Evolutionary conservation across 805 yeast genomes (phyloP).

Genomic region (Candida michaelii): DNA sequence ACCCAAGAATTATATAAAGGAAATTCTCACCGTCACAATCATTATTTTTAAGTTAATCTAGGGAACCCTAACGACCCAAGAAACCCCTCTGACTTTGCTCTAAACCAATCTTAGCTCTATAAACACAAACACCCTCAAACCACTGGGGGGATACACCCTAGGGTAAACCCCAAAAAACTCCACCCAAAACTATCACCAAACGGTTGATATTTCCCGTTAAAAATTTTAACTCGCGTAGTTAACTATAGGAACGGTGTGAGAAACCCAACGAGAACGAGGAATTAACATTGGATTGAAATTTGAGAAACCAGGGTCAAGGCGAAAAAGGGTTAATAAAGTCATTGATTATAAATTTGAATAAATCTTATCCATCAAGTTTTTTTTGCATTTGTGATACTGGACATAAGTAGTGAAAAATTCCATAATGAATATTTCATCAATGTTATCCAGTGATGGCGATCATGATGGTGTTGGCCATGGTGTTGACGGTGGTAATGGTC

Average conservation of each 20-base stretch:
- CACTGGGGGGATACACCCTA: no score
- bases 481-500: background rate
- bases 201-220: background rate
- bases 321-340: background rate
- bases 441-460: constrained; percentile 28
- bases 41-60: background rate
- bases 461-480: background rate
- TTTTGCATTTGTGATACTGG: background rate
- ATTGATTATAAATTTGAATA: no score
- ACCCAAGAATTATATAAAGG: no score
- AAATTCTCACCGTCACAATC: background rate
- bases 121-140: no score
- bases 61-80: no score
- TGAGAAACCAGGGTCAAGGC: constrained; percentile 8
- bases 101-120: no score
- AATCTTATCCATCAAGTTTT: background rate
- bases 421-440: constrained; percentile 35
- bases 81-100: no score
- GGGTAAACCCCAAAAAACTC: background rate
- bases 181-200: constrained; percentile 1
- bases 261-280: constrained; percentile 9
- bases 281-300: constrained; percentile 4
- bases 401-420: background rate
- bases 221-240: constrained; percentile 4
- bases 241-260: constrained; percentile 7